Evolutionary conservation across 495 filamentous ascomycete species (phyloP), one percentile per base, ranked within the genome.

Genomic region (Xylaria grammica): DNA sequence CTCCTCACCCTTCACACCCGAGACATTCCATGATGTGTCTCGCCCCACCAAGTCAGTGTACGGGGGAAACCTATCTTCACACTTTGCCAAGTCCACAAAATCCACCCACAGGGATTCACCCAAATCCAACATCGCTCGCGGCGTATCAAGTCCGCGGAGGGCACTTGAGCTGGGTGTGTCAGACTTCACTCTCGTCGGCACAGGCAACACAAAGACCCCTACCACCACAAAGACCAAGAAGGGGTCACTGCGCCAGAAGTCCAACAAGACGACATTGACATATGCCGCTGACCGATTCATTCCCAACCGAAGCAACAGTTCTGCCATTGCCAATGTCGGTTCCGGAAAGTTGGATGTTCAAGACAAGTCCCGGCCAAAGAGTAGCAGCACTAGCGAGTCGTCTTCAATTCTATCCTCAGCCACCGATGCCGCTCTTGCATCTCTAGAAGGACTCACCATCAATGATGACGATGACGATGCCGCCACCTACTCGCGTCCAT

Each of bases 201-300:
- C 92, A 36, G 87, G 88, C 1, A 79, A 83, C 36, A 78, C 79
- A 56, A 91, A 93, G 76, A 90, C 90, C 19, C 83, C 87, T 13
- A 90, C 85, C 77, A 80, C 82, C 77, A 80, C 82, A 70, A 87
- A 89, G 66, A 69, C 84, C 5, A 86, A 90, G 67, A 89, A 89
- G 74, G 77, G 80, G 22, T 72, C 86, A 8, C 79, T 86, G 50
- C 86, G 90, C 26, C 74, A 87, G 62, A 88, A 92, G 68, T 77
- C 90, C 6, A 78, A 77, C 75, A 96, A 94, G 85, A 94, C 92
- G 1, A 92, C 93, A 0, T 77, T 95, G 49, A 87, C 87, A 50
- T 91, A 96, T 72, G 88, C 88, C 29, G 93, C 87, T n/a, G 95
- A 99, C 72, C 90, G 95, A 46, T 99, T 97, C 83, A 98, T 99